Base-by-base conservation (phyloP, 1,284 basidiomycete species). In the Cronartium ribicola region DNA sequence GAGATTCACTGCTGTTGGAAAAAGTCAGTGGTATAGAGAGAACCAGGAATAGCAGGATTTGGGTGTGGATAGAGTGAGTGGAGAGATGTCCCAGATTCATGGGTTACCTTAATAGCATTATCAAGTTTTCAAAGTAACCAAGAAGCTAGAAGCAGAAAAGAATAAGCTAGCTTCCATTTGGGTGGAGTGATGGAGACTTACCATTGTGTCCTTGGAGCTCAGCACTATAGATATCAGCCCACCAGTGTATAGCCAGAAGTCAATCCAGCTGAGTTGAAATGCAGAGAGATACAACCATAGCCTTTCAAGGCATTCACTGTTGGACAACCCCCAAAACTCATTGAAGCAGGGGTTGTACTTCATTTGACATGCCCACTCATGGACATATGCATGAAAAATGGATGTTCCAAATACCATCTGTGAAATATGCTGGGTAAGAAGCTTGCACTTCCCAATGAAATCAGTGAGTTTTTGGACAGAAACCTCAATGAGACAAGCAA, bases 351-450 rank as follows among this genome's bases (percentile, higher is more conserved):
- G 62, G n/a, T 64, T 36, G 7, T 62, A 62, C 20, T 64, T 43
- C 62, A 64, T 20, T 39, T 64, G 62, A 6, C 20, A 64, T 39
- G n/a, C 20, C 62, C 37, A 64, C 39, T 64, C n/a, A 64, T 64
- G 62, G 13, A 64, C 20, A n/a, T 64, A 64, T 5, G 62, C 20
- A 39, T 64, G 62, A 13, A 64, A 64, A 1, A 64, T 14, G 4
- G 22, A 29, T 29, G 8, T 64, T 29, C 62, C 14, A 7, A 65
- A 51, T 4, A 1, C 22, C 17, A 51, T 14, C 6, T 17, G 48
- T 8, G 2, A 29, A 29, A 29, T 1, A 29, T 29, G 29, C 29
- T 29, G 29, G 29, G 29, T 29, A 2, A 29, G 29, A 29, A 29
- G 29, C 29, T 29, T 29, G 29, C 2, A 1, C 29, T 29, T 1